phyloP scores from a whole-genome alignment of 352 stramenopile species.

The Pythium biforme region DNA sequence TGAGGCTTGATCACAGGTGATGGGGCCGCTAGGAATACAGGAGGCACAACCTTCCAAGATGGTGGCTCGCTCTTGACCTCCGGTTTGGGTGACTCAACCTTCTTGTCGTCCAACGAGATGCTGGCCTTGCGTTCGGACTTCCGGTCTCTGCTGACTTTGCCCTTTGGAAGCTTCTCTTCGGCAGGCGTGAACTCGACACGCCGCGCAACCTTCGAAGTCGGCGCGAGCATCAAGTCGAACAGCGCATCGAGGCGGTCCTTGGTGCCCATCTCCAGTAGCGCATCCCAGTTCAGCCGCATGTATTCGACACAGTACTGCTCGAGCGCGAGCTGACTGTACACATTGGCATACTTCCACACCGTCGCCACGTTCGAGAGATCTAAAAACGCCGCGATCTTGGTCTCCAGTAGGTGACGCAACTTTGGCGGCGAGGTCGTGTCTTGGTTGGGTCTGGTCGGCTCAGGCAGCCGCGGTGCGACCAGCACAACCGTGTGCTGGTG shows the following conservation, averaged over 20 bases:
- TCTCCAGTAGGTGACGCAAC: conserved; percentile 45
- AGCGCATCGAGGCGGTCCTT: conserved; percentile 59
- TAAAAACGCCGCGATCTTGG: conserved; percentile 46
- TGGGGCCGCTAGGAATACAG: not conserved
- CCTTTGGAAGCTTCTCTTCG: conserved; percentile 13
- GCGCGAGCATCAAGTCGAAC: conserved; percentile 62
- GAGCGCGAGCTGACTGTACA: conserved; percentile 43
- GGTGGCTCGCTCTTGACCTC: not conserved
- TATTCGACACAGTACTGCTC: conserved; percentile 55
- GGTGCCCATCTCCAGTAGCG: conserved; percentile 57
- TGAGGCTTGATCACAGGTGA: conserved; percentile 14
- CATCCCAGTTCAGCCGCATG: conserved; percentile 74
- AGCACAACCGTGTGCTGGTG: conserved; percentile 79
- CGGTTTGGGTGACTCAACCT: not conserved
- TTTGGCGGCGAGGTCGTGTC: conserved; percentile 12
- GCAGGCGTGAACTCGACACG: conserved; percentile 2
- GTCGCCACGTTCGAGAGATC: conserved; percentile 58
- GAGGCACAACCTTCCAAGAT: not conserved
- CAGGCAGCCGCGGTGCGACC: conserved; percentile 41
- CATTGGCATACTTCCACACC: conserved; percentile 61
- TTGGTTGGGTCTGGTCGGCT: not conserved
- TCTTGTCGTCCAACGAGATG: conserved; percentile 11
- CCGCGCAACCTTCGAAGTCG: conserved; percentile 9
- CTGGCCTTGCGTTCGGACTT: conserved; percentile 20
- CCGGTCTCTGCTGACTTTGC: not conserved